Conservation (phyloP, 1,139 yeast species). For the Zhuliangozyma parablackwelliae region DNA sequence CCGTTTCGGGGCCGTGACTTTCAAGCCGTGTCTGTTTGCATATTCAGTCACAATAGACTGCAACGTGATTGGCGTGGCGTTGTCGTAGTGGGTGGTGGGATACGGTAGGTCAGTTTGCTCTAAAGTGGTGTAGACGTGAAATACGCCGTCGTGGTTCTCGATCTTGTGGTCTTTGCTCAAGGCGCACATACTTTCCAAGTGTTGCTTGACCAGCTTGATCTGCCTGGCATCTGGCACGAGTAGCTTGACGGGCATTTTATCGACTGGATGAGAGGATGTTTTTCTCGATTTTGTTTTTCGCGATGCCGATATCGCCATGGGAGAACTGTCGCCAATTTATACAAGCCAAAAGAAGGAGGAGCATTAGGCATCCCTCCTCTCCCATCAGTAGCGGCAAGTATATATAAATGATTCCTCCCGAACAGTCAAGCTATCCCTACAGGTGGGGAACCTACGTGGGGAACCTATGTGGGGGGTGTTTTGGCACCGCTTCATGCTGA, state of each 20-base stretch:
- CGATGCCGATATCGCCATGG: too few species aligned
- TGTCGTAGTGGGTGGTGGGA: slow-evolving; percentile 2
- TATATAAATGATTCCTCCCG: too few species aligned
- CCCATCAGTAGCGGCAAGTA: too few species aligned
- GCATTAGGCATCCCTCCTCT: too few species aligned
- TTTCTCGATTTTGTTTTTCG: too few species aligned
- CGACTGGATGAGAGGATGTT: background rate
- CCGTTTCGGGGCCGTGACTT: slow-evolving; percentile 38
- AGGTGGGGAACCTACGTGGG: too few species aligned
- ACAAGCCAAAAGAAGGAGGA: too few species aligned
- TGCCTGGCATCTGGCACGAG: slow-evolving; percentile 12
- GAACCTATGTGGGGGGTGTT: too few species aligned
- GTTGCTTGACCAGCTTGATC: slow-evolving; percentile 22
- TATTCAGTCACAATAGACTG: slow-evolving; percentile 4
- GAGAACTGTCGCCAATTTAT: too few species aligned
- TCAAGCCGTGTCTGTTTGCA: background rate
- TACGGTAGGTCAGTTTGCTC: background rate
- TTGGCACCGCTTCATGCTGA: too few species aligned
- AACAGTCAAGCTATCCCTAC: too few species aligned
- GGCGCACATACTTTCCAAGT: slow-evolving; percentile 16
- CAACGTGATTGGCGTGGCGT: slow-evolving; percentile 1
- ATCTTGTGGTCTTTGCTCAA: slow-evolving; percentile 25
- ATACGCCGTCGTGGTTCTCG: slow-evolving; percentile 7
- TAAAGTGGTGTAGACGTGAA: slow-evolving; percentile 9
- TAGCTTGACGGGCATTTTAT: slow-evolving; percentile 8